Evolutionary conservation across 2,329 filamentous ascomycete genomes (phyloP).

Genomic region (Venturia pyrina): DNA sequence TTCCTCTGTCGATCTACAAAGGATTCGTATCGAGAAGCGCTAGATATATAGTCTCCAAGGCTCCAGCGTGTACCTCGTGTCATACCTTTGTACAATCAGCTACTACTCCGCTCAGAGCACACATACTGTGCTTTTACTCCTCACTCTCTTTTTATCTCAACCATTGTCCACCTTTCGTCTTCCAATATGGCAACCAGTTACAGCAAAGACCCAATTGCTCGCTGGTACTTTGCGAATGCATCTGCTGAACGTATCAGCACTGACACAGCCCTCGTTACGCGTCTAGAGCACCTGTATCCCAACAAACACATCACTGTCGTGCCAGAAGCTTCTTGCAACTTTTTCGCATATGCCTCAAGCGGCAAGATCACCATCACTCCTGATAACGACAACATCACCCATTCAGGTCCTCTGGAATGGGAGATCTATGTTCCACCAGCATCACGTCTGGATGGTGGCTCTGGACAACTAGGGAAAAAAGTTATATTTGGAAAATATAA

Average conservation of each 20-base stretch:
- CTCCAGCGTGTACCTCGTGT: background rate
- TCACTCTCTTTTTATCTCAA: background rate
- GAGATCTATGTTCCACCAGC: conserved; percentile 1
- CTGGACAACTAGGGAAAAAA: background rate
- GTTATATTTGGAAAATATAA: conserved; percentile 6
- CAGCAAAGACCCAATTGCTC: conserved; percentile 1
- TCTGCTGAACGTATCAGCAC: conserved; percentile 5
- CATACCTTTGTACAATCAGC: background rate
- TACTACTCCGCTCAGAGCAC: background rate
- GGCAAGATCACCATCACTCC: conserved; percentile 1
- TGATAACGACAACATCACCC: conserved; percentile 5
- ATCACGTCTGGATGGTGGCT: conserved; percentile 7
- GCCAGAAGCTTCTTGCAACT: conserved; percentile 5
- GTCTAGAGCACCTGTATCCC: conserved; percentile 8
- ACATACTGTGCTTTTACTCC: background rate
- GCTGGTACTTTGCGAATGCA: conserved; percentile 1
- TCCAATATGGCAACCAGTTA: background rate
- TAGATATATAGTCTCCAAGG: background rate
- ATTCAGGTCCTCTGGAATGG: conserved; percentile 2
- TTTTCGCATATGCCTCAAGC: background rate
- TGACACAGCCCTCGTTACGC: background rate
- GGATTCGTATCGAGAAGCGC: background rate
- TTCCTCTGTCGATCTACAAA: background rate
- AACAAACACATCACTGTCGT: conserved; percentile 8
- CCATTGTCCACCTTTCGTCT: background rate